Base-by-base conservation (phyloP, 2,329 filamentous ascomycete genomes). In the Clarireedia paspali region DNA sequence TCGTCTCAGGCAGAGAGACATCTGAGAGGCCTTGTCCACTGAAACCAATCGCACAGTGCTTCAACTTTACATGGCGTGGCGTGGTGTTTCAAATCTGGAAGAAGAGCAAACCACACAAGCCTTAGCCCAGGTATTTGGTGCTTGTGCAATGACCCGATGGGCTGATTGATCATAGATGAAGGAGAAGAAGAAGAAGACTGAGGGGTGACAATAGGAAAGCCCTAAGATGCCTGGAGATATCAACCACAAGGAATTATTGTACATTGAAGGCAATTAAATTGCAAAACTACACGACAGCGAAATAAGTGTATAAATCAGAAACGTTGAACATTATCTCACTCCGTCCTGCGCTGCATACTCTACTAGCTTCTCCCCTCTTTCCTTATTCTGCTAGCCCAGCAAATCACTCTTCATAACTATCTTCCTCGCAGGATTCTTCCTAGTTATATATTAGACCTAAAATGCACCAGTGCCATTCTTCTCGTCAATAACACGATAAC, bases 401-500 rank as follows among this genome's bases (percentile, higher is more conserved):
- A 3, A n/a, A 42, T 17, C n/a, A 14, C 1, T 15, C 39, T 20
- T 14, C 30, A 34, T 34, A 5, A 3, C 30, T 40, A 40, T 40
- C 14, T 20, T 14, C 39, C 17, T 14, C 15, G 9, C 39, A 9
- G 17, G 20, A 17, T 20, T 20, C 39, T 20, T 42, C 44, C 17
- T 20, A 20, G 23, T 5, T 46, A 12, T 23, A 14, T 15, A 6
- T 20, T n/a, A 34, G 39, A 42, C 44, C 67, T 74, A 79, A 68
- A 80, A 80, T 34, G 75, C 72, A 51, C 77, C 71, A 61, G 74
- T 73, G 52, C 84, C 82, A 60, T 72, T 81, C 81, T 94, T 94
- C 77, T 90, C 83, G 67, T 92, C 88, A 66, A 94, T 91, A 67
- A 88, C 79, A 57, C 83, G 81, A 74, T 90, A 94, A 58, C 89